Conservation (phyloP, 2,329 filamentous ascomycete species). For the Helminthosporium solani region DNA sequence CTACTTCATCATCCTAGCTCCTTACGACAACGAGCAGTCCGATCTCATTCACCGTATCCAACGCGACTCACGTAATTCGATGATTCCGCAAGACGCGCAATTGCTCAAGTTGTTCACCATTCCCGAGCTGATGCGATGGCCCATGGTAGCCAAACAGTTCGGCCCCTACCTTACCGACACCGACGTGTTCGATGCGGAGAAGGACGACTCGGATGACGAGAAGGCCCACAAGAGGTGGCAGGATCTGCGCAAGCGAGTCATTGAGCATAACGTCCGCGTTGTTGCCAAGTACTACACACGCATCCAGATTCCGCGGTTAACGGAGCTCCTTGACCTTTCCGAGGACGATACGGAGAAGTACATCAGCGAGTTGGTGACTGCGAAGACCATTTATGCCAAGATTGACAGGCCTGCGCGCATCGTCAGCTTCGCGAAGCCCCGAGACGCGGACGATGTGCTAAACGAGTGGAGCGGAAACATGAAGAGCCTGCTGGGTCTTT, state of each 20-base stretch:
- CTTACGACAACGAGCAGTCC: slow-evolving; percentile 97
- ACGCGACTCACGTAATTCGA: slow-evolving; percentile 76
- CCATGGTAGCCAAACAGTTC: slow-evolving; percentile 84
- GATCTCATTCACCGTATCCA: slow-evolving; percentile 93
- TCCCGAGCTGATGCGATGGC: slow-evolving; percentile 97
- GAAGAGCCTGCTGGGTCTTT: slow-evolving; percentile 81
- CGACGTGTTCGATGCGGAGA: slow-evolving; percentile 78
- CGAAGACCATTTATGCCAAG: slow-evolving; percentile 96
- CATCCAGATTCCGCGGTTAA: slow-evolving; percentile 88
- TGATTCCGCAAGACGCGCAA: slow-evolving; percentile 77
- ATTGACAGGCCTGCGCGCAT: slow-evolving; percentile 92
- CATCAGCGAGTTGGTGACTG: slow-evolving; percentile 93
- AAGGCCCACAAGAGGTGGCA: slow-evolving; percentile 88
- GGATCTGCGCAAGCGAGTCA: slow-evolving; percentile 94
- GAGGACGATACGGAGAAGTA: slow-evolving; percentile 99
- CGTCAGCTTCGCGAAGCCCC: slow-evolving; percentile 91
- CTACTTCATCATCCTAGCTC: slow-evolving; percentile 94
- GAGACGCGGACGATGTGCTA: slow-evolving; percentile 91
- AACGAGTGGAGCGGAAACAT: slow-evolving; percentile 99
- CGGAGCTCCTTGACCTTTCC: slow-evolving; percentile 83
- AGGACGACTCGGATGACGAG: slow-evolving; percentile 66
- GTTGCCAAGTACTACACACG: slow-evolving; percentile 99
- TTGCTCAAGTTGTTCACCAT: slow-evolving; percentile 94
- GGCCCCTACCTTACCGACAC: slow-evolving; percentile 83
- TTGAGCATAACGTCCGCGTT: slow-evolving; percentile 97